These are phyloP conservation scores for Artemisia annua DNA, from an alignment of 129 eudicot species.

Conservation along the genomic window DNA sequence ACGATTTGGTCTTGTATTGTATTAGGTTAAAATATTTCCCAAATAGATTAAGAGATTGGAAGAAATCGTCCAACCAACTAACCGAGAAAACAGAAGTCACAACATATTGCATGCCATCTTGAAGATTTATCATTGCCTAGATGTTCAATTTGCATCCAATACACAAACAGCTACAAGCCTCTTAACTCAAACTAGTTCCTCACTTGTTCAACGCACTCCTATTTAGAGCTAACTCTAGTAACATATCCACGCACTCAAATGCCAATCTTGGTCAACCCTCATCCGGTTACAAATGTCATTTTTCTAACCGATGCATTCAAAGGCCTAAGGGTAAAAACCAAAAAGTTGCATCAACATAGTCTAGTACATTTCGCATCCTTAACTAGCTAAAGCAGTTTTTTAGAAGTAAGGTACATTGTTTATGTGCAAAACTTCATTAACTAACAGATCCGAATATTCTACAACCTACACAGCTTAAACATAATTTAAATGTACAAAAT, in stretches of 20 bases:
- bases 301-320: background rate
- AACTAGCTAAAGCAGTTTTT: background rate
- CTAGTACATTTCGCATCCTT: background rate
- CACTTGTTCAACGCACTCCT: background rate
- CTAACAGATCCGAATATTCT: background rate
- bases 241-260: background rate
- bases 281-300: background rate
- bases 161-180: background rate
- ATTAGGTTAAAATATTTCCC: background rate
- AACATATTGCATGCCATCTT: background rate
- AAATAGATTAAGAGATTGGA: background rate
- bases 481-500: background rate
- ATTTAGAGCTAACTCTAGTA: background rate
- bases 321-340: background rate
- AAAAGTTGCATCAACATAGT: background rate
- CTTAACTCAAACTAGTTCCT: background rate
- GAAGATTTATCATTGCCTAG: background rate
- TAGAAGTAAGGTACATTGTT: slow-evolving; percentile 9
- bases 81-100: background rate
- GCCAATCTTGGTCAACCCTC: background rate
- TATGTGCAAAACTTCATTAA: background rate
- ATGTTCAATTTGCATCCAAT: background rate
- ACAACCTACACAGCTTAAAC: background rate
- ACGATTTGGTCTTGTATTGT: background rate
- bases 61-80: too few relatives aligned